Conservation (phyloP, 2,329 filamentous ascomycete species). For the Chaetomium olivaceum region DNA sequence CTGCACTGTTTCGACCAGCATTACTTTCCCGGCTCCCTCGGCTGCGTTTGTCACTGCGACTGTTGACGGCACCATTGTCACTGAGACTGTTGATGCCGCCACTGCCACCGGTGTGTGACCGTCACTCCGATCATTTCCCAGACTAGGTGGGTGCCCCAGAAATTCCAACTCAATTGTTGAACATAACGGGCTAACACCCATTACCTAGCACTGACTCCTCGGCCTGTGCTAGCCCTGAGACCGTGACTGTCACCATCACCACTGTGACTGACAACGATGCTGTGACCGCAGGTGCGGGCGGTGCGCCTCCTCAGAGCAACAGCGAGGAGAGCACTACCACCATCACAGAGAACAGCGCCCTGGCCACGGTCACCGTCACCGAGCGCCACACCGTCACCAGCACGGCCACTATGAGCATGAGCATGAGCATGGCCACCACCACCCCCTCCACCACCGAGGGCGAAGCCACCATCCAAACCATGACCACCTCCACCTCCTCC, state of each 20-base stretch:
- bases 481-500: neutral
- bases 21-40: conserved; percentile 13
- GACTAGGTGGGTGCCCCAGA: neutral
- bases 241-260: conserved; percentile 24
- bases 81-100: neutral
- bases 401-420: neutral
- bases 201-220: neutral
- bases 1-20: neutral
- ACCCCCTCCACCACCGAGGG: neutral
- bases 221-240: conserved; percentile 4
- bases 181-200: neutral
- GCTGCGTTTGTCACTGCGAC: neutral
- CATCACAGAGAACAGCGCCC: neutral
- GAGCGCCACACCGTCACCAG: neutral
- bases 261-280: conserved; percentile 11
- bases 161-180: neutral
- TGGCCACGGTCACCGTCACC: neutral
- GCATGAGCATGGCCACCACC: neutral
- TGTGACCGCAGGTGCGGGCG: neutral
- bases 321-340: neutral
- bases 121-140: conserved; percentile 11
- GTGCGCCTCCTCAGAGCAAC: neutral
- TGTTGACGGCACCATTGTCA: neutral
- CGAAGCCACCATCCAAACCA: neutral
- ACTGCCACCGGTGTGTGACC: neutral